Percentiles rank a stretch among this genome's conserved stretches.
These are phyloP conservation scores for Odontarrhena argentea DNA, from an alignment of 345 rosid genomes.

Conservation along the genomic window DNA sequence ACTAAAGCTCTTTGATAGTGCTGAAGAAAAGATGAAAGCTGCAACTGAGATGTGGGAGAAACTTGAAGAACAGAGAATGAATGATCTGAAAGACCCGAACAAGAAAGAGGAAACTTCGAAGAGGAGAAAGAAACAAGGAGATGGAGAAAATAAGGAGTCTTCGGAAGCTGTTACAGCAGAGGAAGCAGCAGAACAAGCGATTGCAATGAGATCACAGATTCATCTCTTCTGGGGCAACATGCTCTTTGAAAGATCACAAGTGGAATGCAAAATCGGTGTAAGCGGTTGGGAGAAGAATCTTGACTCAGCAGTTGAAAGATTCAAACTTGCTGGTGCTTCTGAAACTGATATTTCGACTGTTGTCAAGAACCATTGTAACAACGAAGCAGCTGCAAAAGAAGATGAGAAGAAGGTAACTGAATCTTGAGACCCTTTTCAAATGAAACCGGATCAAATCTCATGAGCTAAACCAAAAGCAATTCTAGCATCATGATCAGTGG, in stretches of 20 bases:
- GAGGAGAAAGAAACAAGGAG: slow-evolving; percentile 77
- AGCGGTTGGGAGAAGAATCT: slow-evolving; percentile 78
- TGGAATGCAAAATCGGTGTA: slow-evolving; percentile 83
- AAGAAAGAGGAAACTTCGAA: slow-evolving; percentile 77
- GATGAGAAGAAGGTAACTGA: slow-evolving; percentile 46
- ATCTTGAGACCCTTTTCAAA: slow-evolving; percentile 20
- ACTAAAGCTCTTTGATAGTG: slow-evolving; percentile 69
- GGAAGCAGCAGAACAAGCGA: slow-evolving; percentile 96
- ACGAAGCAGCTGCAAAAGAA: slow-evolving; percentile 57
- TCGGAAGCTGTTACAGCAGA: slow-evolving; percentile 54
- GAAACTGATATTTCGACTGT: slow-evolving; percentile 74
- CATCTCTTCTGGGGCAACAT: slow-evolving; percentile 99
- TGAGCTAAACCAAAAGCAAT: not conserved
- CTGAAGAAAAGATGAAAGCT: slow-evolving; percentile 88
- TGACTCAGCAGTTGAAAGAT: slow-evolving; percentile 81
- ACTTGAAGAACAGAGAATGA: slow-evolving; percentile 76
- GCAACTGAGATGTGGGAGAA: slow-evolving; percentile 99
- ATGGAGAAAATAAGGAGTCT: slow-evolving; percentile 49
- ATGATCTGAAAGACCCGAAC: slow-evolving; percentile 72
- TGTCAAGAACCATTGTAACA: slow-evolving; percentile 84
- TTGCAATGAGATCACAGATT: slow-evolving; percentile 95
- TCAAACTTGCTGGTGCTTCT: slow-evolving; percentile 92
- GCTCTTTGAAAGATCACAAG: slow-evolving; percentile 95
- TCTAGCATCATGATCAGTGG: slow-evolving; percentile 5
- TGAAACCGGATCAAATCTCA: not conserved